These are phyloP conservation scores for Fraxinus angustifolia DNA, from an alignment of 305 asterid genomes.

Conservation along the genomic window DNA sequence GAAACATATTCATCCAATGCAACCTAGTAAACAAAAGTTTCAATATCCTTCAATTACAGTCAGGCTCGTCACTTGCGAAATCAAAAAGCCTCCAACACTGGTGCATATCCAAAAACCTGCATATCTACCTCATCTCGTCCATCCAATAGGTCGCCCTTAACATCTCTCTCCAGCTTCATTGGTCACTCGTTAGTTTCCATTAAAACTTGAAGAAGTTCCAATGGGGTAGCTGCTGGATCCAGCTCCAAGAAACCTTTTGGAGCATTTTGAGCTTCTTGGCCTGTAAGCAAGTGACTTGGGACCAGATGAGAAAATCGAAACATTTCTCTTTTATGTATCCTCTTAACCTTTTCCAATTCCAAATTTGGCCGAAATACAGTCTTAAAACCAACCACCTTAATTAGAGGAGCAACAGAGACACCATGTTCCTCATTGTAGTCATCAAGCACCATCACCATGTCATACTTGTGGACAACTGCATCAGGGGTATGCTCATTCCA, in stretches of 20 bases:
- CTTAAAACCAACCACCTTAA: slow-evolving; percentile 71
- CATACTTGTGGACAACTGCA: slow-evolving; percentile 70
- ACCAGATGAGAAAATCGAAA: slow-evolving; percentile 81
- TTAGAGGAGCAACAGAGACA: slow-evolving; percentile 63
- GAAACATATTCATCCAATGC: background rate
- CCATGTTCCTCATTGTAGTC: slow-evolving; percentile 66
- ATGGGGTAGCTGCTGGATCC: slow-evolving; percentile 85
- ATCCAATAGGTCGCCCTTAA: background rate
- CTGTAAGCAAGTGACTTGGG: slow-evolving; percentile 55
- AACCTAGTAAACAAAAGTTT: slow-evolving; percentile 20
- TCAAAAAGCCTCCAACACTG: slow-evolving; percentile 21
- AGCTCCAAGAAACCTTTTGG: slow-evolving; percentile 82
- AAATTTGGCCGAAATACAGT: slow-evolving; percentile 62
- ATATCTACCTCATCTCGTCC: slow-evolving; percentile 2
- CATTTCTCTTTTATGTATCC: slow-evolving; percentile 74
- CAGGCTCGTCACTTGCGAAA: slow-evolving; percentile 18
- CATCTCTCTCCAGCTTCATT: slow-evolving; percentile 1
- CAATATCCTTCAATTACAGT: slow-evolving; percentile 9
- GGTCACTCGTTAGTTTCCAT: slow-evolving; percentile 25
- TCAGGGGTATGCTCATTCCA: slow-evolving; percentile 65
- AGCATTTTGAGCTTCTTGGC: slow-evolving; percentile 55
- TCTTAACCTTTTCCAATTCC: slow-evolving; percentile 42
- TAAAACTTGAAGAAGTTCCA: slow-evolving; percentile 63
- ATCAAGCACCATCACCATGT: slow-evolving; percentile 65
- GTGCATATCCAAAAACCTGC: slow-evolving; percentile 17